phyloP scores from a whole-genome alignment of 345 rosid genomes.

The Brassica incana region DNA sequence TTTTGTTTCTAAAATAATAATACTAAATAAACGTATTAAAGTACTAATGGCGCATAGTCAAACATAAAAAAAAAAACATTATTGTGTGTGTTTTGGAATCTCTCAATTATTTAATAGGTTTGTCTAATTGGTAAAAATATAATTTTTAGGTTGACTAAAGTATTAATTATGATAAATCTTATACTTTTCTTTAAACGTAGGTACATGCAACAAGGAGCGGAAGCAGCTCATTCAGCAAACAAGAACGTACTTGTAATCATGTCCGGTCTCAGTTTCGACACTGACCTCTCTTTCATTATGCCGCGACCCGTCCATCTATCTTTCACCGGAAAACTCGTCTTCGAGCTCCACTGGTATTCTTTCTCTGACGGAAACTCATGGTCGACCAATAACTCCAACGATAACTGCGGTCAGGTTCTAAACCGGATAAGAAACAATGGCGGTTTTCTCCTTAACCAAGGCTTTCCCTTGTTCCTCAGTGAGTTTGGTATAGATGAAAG shows the following conservation, averaged over 20 bases:
- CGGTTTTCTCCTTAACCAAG: conserved; percentile 60
- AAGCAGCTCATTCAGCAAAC: conserved; percentile 81
- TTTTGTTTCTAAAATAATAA: too few relatives aligned
- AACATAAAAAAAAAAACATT: too few relatives aligned
- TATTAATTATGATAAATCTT: not conserved
- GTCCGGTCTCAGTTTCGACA: conserved; percentile 79
- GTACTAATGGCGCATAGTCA: too few relatives aligned
- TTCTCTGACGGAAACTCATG: conserved; percentile 67
- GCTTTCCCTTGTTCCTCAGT: conserved; percentile 72
- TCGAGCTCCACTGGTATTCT: conserved; percentile 85
- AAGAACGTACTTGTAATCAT: conserved; percentile 86
- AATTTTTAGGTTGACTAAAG: too few relatives aligned
- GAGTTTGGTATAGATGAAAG: conserved; percentile 80
- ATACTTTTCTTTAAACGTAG: conserved; percentile 16
- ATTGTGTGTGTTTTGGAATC: too few relatives aligned
- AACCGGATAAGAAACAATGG: conserved; percentile 53
- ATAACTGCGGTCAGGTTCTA: conserved; percentile 65
- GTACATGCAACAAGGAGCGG: conserved; percentile 89
- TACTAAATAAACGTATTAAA: too few relatives aligned
- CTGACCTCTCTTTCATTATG: conserved; percentile 61
- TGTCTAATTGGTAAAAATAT: too few relatives aligned
- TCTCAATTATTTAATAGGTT: too few relatives aligned
- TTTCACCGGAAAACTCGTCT: conserved; percentile 64
- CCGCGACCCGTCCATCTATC: conserved; percentile 50
- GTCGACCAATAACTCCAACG: conserved; percentile 67